phyloP scores from a whole-genome alignment of 257 asterid genomes.

The Solanum appendiculatum region DNA sequence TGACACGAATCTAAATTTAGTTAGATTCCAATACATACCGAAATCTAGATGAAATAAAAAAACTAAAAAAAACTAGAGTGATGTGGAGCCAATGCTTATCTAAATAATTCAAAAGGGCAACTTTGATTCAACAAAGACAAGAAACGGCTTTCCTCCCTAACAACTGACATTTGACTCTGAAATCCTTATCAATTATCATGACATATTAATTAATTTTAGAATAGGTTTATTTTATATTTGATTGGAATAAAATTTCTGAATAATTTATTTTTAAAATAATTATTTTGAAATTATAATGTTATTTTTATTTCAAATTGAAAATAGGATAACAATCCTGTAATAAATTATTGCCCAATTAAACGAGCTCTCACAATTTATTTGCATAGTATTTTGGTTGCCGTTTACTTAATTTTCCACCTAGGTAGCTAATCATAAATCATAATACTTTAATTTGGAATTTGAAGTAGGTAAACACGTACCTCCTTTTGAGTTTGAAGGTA shows the following conservation, averaged over 20 bases:
- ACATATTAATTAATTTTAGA: not conserved
- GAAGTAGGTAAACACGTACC: not conserved
- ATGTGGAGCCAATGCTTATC: not conserved
- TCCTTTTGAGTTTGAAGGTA: no score
- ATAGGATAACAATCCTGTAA: no score
- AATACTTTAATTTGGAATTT: not conserved
- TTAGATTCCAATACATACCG: rapidly evolving
- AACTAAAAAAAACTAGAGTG: no score
- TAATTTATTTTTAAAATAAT: no score
- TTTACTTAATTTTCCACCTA: not conserved
- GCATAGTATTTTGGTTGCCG: not conserved
- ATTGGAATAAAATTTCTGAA: no score
- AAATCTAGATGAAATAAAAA: no score
- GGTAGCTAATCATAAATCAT: no score
- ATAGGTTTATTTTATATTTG: no score
- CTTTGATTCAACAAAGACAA: not conserved
- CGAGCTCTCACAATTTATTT: not conserved
- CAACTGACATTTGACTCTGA: not conserved
- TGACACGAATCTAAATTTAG: rapidly evolving
- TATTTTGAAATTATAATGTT: no score
- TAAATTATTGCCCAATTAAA: no score
- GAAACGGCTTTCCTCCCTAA: not conserved
- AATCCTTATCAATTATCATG: not conserved
- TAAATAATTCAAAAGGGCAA: not conserved
- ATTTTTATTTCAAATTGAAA: no score